Evolutionary conservation across 345 rosid species (phyloP), one percentile per base, ranked within the genome.

Genomic region (Eucalyptus paniculata): DNA sequence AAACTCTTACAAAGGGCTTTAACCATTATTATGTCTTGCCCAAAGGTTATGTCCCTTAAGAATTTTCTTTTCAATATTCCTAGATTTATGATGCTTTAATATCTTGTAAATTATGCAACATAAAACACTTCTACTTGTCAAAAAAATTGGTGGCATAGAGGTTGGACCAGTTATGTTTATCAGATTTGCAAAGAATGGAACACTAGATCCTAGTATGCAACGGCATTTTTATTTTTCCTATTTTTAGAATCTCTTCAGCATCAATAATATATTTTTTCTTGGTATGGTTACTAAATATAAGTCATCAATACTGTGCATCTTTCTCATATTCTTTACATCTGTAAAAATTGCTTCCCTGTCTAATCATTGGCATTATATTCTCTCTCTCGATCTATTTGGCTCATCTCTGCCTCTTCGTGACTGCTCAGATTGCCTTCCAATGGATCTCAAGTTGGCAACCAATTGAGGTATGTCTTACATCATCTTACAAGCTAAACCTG

Each of bases 361-460:
- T 37, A 90, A 56, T 89, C 62, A 26, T 34, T 50, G 86, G n/a
- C 81, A 45, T 77, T 49, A 5, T 30, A 69, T 51, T 81, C 28
- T 49, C 53, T 72, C 85, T 50, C 89, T n/a, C 44, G 32, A 15
- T 85, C 80, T 90, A 19, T 50, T n/a, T 90, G 60, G 47, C 49
- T 44, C 18, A 49, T 4, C 30, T 87, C 58, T 60, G 58, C 88
- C 88, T 87, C 54, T 50, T 87, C 45, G 17, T 72, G 11, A 88
- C 47, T 67, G 26, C 87, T 87, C 94, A 96, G 99, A 90, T 91
- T 92, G 91, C 94, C 92, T 9, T 77, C 92, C 11, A 92, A 89
- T 90, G 97, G 96, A 92, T 93, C 91, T 90, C 95, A 94, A 94
- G 90, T 89, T 88, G 96, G 95, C 88, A 97, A 88, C 93, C 99